Percentiles rank a stretch among this genome's conserved stretches.
Evolutionary conservation across 1,284 basidiomycete species (phyloP).

Genomic region (Leccinum pachyderme): DNA sequence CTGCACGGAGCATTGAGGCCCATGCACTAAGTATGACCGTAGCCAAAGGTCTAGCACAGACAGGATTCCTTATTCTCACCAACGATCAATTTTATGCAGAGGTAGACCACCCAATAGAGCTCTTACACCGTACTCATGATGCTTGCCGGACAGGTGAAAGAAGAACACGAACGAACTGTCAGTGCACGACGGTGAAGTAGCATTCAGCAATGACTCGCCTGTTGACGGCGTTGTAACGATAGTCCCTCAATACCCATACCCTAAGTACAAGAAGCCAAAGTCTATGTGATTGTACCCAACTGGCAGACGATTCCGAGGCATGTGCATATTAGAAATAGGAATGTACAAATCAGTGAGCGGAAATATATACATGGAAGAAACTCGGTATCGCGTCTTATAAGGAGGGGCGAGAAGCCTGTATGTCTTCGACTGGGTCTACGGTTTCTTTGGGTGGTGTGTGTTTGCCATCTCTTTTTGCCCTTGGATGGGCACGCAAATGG

Average conservation of each 20-base stretch:
- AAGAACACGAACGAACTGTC: constrained; percentile 28
- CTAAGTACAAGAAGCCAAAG: constrained; percentile 1
- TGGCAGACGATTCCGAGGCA: constrained; percentile 7
- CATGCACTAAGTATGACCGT: constrained; percentile 58
- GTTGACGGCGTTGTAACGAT: constrained; percentile 19
- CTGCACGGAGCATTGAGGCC: constrained; percentile 59
- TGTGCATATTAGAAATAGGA: constrained; percentile 22
- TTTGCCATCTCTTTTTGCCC: constrained; percentile 37
- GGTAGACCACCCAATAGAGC: constrained; percentile 34
- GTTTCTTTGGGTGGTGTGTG: constrained; percentile 18
- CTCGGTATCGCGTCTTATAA: constrained; percentile 12
- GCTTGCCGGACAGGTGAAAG: constrained; percentile 31
- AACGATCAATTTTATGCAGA: constrained; percentile 57
- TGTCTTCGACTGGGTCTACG: constrained; percentile 18
- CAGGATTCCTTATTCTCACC: constrained; percentile 54
- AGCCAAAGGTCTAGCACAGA: constrained; percentile 60
- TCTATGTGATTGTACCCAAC: constrained; percentile 16
- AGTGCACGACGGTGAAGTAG: constrained; percentile 9
- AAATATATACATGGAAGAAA: constrained; percentile 18
- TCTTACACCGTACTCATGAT: background rate
- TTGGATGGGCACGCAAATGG: constrained; percentile 39
- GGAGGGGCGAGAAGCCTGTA: constrained; percentile 10
- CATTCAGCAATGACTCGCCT: background rate
- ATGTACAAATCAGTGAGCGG: constrained; percentile 11
- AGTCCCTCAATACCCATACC: constrained; percentile 10